phyloP scores from a whole-genome alignment of 257 asterid species.

The Mentha longifolia region DNA sequence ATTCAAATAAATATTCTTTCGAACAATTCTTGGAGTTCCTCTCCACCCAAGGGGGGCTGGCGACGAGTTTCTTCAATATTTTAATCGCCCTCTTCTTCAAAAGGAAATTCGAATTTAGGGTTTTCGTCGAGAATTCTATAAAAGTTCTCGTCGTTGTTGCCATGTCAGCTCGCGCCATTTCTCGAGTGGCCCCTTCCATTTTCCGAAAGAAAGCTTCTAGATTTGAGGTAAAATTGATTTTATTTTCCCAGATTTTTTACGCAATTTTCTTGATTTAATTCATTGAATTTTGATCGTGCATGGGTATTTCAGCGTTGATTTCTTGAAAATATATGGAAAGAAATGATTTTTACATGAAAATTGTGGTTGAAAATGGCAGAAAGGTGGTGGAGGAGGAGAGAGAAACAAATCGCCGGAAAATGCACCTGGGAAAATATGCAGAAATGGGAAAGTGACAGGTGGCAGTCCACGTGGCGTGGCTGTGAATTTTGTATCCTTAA shows the following conservation, averaged over 20 bases:
- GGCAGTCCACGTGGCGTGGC: constrained; percentile 52
- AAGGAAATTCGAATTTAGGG: constrained; percentile 21
- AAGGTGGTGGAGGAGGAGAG: constrained; percentile 34
- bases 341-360: not conserved
- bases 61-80: constrained; percentile 9
- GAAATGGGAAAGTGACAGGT: constrained; percentile 31
- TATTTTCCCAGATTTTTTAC: not conserved
- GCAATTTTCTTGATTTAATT: not conserved
- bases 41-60: constrained; percentile 15
- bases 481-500: constrained; percentile 52
- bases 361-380: constrained; percentile 44
- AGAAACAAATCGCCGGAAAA: constrained; percentile 30
- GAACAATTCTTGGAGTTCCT: not conserved
- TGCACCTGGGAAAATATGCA: constrained; percentile 35
- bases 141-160: constrained; percentile 32
- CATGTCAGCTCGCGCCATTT: constrained; percentile 54
- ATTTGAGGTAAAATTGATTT: constrained; percentile 44
- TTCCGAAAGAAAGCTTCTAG: constrained; percentile 51
- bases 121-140: constrained; percentile 29
- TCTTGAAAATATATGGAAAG: constrained; percentile 3
- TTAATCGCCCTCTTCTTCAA: constrained; percentile 4
- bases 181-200: constrained; percentile 57
- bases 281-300: not conserved
- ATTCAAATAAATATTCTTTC: constrained; percentile 1
- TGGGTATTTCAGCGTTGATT: not conserved